phyloP scores from a whole-genome alignment of 805 yeast species.

The Cyberlindnera samutprakarnensis region DNA sequence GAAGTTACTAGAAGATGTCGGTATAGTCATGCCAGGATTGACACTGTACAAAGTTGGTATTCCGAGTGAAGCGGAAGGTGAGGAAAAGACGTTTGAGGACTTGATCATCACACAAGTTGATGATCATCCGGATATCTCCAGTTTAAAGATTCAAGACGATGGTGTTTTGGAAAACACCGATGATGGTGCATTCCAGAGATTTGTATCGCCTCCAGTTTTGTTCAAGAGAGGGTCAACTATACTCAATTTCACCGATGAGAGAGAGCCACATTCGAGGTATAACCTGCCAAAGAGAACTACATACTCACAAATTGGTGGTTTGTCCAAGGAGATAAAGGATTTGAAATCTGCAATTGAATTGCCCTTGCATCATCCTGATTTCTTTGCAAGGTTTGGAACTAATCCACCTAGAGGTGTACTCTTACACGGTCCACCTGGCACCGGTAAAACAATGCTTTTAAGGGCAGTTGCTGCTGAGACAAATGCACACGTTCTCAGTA shows the following conservation, averaged over 20 bases:
- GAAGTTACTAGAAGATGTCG: conserved; percentile 43
- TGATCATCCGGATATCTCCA: conserved; percentile 31
- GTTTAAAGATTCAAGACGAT: conserved; percentile 26
- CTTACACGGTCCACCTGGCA: conserved; percentile 94
- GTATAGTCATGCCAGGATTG: conserved; percentile 55
- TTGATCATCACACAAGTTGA: conserved; percentile 22
- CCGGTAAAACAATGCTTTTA: conserved; percentile 88
- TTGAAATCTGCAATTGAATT: conserved; percentile 65
- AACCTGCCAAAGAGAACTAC: conserved; percentile 33
- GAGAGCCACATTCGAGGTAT: conserved; percentile 31
- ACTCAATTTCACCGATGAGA: conserved; percentile 17
- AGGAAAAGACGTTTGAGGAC: conserved; percentile 12
- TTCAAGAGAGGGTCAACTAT: conserved; percentile 31
- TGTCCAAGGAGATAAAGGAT: conserved; percentile 50
- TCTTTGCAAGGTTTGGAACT: conserved; percentile 80
- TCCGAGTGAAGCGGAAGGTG: conserved; percentile 12
- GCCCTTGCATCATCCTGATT: conserved; percentile 70
- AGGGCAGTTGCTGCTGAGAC: conserved; percentile 73
- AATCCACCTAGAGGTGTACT: conserved; percentile 92
- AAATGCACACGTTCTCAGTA: conserved; percentile 76
- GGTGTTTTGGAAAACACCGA: conserved; percentile 8
- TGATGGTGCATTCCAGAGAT: conserved; percentile 11
- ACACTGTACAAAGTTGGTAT: conserved; percentile 20
- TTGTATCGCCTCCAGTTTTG: conserved; percentile 41
- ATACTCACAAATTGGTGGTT: conserved; percentile 71